Base-by-base conservation (phyloP, 2,329 filamentous ascomycete species). In the Penicillium aurantiogriseum region DNA sequence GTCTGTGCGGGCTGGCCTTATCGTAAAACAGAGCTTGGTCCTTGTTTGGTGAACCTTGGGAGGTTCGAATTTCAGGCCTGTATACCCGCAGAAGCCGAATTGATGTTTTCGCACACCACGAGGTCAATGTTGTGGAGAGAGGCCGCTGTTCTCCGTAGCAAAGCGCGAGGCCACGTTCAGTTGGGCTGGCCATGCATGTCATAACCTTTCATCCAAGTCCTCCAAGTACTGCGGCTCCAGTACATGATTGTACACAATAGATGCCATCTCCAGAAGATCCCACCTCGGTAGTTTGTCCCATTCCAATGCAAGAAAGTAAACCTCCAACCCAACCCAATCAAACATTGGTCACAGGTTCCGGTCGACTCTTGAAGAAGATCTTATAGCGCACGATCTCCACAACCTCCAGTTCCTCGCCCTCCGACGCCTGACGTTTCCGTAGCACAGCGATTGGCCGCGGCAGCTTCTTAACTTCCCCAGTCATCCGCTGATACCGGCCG, bases 321-420 rank as follows among this genome's bases (percentile, higher is more conserved):
- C 13, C 36, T 13, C 5, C 21, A 44, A 35, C 1, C n/a, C 47
- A 10, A 11, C 11, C n/a, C 31, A 33, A 31, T 71, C 65, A 75
- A 47, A 61, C 59, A 59, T 68, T 63, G 39, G 86, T 85, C 54
- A 96, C 89, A 45, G 93, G 93, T 76, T 97, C 93, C 5, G 93
- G 93, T 46, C 93, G 82, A 59, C 83, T 84, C 19, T 88, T 88
- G 75, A 97, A 97, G 45, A 96, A 77, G 64, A 97, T 79, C 79
- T 96, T 97, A 71, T 88, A 89, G 78, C 87, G 89, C 62, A 97
- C 82, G 65, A 97, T 85, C 74, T 97, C 93, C 51, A 92, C 86
- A 63, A 97, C 84, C 77, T 97, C 92, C 51, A 97, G 72, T 47
- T 72, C 71, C 65, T 74, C 79, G 8, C 63, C 64, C 21, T 68